phyloP scores from a whole-genome alignment of 2,329 filamentous ascomycete genomes.

The Verticillium alfalfae region DNA sequence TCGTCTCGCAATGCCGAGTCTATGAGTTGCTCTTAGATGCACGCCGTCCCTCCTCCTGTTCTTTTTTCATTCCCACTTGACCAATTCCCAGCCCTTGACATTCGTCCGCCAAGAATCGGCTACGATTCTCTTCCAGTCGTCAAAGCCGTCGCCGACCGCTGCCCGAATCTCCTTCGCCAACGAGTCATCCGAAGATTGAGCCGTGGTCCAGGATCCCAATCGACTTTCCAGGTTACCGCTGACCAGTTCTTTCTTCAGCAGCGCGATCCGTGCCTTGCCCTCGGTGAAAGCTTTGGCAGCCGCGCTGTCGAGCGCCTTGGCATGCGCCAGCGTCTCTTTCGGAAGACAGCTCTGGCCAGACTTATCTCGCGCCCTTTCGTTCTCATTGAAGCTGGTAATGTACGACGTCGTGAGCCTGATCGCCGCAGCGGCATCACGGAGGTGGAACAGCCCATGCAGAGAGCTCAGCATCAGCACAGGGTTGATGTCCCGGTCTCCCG shows the following conservation, averaged over 20 bases:
- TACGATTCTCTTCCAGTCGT: constrained; percentile 12
- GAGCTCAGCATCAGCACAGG: constrained; percentile 21
- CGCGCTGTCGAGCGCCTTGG: constrained; percentile 24
- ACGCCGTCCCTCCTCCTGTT: background rate
- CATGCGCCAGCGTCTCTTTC: constrained; percentile 26
- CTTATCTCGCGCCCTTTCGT: constrained; percentile 30
- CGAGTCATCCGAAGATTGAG: constrained; percentile 3
- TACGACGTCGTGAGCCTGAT: constrained; percentile 23
- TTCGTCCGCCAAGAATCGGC: constrained; percentile 16
- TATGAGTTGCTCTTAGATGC: background rate
- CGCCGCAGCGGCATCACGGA: constrained; percentile 30
- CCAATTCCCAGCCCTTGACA: constrained; percentile 17
- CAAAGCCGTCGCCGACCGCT: constrained; percentile 1
- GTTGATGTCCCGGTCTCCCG: constrained; percentile 1
- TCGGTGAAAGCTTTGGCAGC: constrained; percentile 24
- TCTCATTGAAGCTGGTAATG: constrained; percentile 28
- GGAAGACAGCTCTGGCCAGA: constrained; percentile 30
- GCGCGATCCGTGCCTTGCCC: constrained; percentile 21
- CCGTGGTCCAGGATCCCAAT: constrained; percentile 20
- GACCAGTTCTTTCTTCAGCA: constrained; percentile 21
- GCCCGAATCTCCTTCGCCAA: constrained; percentile 6
- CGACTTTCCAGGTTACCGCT: constrained; percentile 18
- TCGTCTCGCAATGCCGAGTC: background rate
- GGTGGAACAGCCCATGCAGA: constrained; percentile 27
- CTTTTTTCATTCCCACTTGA: constrained; percentile 15